Evolutionary conservation across 202 grass and related monocot genomes (phyloP), one percentile per base, ranked within the genome.

Genomic region (Bolboschoenoplectus hybrid): DNA sequence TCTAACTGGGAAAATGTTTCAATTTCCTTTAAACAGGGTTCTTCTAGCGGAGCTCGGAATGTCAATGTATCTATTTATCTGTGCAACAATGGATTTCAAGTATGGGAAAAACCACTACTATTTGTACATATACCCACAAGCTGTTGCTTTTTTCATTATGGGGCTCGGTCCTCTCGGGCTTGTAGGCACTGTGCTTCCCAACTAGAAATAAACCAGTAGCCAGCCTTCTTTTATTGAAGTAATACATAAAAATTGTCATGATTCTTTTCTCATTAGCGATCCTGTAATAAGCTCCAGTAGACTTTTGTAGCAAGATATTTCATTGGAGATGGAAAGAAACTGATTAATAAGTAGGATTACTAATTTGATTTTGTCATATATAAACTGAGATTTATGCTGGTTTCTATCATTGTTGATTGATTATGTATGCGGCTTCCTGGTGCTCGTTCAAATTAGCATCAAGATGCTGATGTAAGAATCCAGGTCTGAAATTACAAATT

Each of bases 61-160:
- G 78, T 90, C 88, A 53, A 41, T 88, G 26, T 88, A 76, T 85
- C 89, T 94, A 10, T 74, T 94, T 39, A 62, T 89, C 72, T 97
- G 92, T 44, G 92, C 92, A 20, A 90, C 91, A 0, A 89, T 86
- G 1, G 88, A 95, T 83, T 88, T 74, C 9, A 50, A 82, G 9
- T 79, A 86, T 41, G 87, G 89, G 58, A 91, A 60, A 82, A 86
- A 89, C 52, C 82, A 89, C 45, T 90, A 94, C 77, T 93, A 86
- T 85, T 51, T 91, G 26, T 97, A 94, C 85, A 91, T 95, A 79
- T 97, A 94, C 77, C 95, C 94, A 45, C 92, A 91, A 47, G 84
- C 95, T 41, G 71, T 91, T 49, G 88, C 95, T 41, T 94, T 92
- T 81, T 9, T 94, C 6, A 47, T 94, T 11, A 86, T 97, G 91